Conservation (phyloP, 2,329 filamentous ascomycete species). For the Xylariaceae sp. region DNA sequence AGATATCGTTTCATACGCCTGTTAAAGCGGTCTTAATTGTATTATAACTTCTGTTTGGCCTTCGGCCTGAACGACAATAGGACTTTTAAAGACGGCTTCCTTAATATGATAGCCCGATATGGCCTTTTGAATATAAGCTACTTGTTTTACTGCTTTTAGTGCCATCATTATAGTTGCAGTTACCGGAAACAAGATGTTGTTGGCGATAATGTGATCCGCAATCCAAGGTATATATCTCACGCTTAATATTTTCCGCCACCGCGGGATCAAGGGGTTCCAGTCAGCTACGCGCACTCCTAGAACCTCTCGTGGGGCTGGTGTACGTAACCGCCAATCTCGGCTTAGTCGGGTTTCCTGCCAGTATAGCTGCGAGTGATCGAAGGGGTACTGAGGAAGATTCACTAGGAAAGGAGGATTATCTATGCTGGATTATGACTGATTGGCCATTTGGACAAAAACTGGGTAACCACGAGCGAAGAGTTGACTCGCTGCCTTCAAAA, state of each 20-base stretch:
- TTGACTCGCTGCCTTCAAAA: slow-evolving; percentile 12
- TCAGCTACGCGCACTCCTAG: slow-evolving; percentile 25
- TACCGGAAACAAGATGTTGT: slow-evolving; percentile 33
- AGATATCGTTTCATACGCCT: slow-evolving; percentile 7
- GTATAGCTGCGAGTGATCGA: slow-evolving; percentile 39
- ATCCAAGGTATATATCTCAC: slow-evolving; percentile 46
- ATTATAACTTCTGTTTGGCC: slow-evolving; percentile 27
- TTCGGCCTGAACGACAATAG: slow-evolving; percentile 29
- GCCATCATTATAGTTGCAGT: slow-evolving; percentile 39
- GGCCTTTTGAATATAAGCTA: slow-evolving; percentile 16
- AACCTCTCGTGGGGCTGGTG: slow-evolving; percentile 26
- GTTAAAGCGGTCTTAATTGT: slow-evolving; percentile 21
- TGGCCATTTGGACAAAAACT: slow-evolving; percentile 14
- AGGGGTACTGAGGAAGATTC: slow-evolving; percentile 43
- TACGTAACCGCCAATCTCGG: slow-evolving; percentile 28
- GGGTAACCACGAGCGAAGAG: slow-evolving; percentile 15
- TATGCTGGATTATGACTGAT: not conserved
- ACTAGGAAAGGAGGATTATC: slow-evolving; percentile 19
- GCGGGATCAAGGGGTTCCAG: slow-evolving; percentile 24
- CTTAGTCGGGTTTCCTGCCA: slow-evolving; percentile 40
- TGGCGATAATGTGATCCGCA: slow-evolving; percentile 43
- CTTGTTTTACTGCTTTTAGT: slow-evolving; percentile 34
- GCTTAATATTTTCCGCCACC: slow-evolving; percentile 47
- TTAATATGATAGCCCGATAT: no score
- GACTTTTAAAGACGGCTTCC: slow-evolving; percentile 26